Conservation (phyloP, 2,329 filamentous ascomycete genomes). For the Laburnicola sp. region DNA sequence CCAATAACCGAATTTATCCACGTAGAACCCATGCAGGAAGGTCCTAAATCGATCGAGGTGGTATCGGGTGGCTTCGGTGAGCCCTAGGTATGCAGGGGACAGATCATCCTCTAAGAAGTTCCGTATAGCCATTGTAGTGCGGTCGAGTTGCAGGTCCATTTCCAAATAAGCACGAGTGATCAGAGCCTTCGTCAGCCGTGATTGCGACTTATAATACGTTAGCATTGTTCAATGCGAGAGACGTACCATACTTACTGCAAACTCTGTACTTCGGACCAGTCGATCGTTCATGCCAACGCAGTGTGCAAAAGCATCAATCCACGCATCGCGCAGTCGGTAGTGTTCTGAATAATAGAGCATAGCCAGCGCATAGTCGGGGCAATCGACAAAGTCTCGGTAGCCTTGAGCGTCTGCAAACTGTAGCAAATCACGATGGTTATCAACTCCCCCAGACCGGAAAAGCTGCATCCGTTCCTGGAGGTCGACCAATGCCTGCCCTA, state of each 20-base stretch:
- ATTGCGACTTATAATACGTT: conserved; percentile 37
- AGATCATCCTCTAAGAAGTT: conserved; percentile 73
- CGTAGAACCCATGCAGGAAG: conserved; percentile 69
- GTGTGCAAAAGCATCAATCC: conserved; percentile 74
- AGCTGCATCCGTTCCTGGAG: conserved; percentile 68
- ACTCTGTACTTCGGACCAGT: conserved; percentile 61
- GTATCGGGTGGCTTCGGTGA: conserved; percentile 61
- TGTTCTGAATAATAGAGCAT: conserved; percentile 69
- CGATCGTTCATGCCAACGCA: conserved; percentile 75
- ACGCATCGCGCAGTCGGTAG: conserved; percentile 65
- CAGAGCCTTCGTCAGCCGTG: conserved; percentile 63
- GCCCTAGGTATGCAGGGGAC: conserved; percentile 66
- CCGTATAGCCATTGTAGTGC: conserved; percentile 62
- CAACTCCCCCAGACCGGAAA: conserved; percentile 57
- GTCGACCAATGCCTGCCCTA: conserved; percentile 66
- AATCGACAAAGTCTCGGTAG: conserved; percentile 68
- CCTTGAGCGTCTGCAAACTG: conserved; percentile 69
- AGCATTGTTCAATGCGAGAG: conserved; percentile 1
- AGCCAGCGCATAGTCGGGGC: conserved; percentile 69
- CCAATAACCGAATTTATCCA: conserved; percentile 70
- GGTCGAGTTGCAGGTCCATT: conserved; percentile 65
- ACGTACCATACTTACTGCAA: conserved; percentile 54
- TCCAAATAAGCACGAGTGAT: conserved; percentile 65
- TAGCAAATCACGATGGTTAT: conserved; percentile 65
- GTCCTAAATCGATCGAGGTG: conserved; percentile 74